phyloP scores from a whole-genome alignment of 352 stramenopile genomes.

The Phytophthora melonis region DNA sequence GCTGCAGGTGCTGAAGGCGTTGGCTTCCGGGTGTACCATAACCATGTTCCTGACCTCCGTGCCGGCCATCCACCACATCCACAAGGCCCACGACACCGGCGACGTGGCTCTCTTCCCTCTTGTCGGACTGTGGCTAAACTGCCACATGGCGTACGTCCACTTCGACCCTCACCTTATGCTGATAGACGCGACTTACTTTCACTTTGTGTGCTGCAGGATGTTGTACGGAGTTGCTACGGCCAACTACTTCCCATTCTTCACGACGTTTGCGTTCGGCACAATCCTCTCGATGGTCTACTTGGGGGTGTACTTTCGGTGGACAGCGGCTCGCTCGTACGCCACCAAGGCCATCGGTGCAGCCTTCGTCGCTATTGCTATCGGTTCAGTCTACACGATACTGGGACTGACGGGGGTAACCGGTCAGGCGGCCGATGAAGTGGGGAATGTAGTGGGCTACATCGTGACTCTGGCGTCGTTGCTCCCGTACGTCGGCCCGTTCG shows the following conservation, averaged over 20 bases:
- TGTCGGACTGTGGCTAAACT: constrained; percentile 50
- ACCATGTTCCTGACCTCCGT: constrained; percentile 46
- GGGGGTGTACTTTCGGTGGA: constrained; percentile 41
- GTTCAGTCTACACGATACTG: constrained; percentile 33
- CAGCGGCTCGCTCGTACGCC: constrained; percentile 24
- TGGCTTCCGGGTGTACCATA: constrained; percentile 3
- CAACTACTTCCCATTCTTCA: constrained; percentile 43
- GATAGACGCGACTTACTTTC: constrained; percentile 1
- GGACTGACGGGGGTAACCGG: constrained; percentile 27
- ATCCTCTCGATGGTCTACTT: constrained; percentile 44
- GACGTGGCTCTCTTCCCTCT: constrained; percentile 48
- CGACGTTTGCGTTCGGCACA: constrained; percentile 36
- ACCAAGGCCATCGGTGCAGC: constrained; percentile 25
- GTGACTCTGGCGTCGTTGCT: constrained; percentile 42
- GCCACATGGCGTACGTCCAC: constrained; percentile 44
- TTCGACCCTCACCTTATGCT: background rate
- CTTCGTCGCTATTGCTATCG: constrained; percentile 18
- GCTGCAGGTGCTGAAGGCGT: constrained; percentile 4
- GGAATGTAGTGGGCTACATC: constrained; percentile 42
- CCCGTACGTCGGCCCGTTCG: constrained; percentile 41
- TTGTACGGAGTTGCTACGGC: constrained; percentile 42
- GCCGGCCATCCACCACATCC: constrained; percentile 47
- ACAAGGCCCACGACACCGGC: constrained; percentile 41
- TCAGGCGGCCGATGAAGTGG: constrained; percentile 27
- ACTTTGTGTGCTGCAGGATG: constrained; percentile 33